These are phyloP conservation scores for Cardamine occulta DNA, from an alignment of 345 rosid genomes.

Conservation along the genomic window DNA sequence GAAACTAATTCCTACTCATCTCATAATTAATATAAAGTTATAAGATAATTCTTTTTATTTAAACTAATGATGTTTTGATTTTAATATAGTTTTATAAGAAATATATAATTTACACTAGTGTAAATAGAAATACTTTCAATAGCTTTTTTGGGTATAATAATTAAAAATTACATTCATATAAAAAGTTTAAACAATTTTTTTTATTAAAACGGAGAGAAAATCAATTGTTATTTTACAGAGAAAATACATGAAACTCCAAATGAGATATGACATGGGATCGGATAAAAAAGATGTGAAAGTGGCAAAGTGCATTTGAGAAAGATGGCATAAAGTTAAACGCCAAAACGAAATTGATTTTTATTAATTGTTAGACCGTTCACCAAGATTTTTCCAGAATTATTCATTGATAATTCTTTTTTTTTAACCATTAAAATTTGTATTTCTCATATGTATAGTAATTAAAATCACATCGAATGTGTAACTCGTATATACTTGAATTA, in stretches of 20 bases:
- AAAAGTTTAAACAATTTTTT: too few relatives aligned
- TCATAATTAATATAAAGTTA: too few relatives aligned
- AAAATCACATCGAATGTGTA: too few relatives aligned
- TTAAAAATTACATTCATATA: too few relatives aligned
- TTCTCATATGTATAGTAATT: neutral
- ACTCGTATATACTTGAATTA: neutral
- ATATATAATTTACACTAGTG: too few relatives aligned
- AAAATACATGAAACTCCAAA: neutral
- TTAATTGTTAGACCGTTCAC: neutral
- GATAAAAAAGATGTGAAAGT: neutral
- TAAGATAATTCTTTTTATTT: too few relatives aligned
- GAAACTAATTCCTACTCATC: too few relatives aligned
- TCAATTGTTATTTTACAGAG: neutral
- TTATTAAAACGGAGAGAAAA: neutral
- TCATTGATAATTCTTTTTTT: too few relatives aligned
- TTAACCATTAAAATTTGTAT: neutral
- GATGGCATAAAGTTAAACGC: neutral
- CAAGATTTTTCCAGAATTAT: neutral
- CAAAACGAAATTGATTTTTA: neutral
- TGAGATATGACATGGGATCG: neutral
- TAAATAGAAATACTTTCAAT: too few relatives aligned
- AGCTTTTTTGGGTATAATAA: too few relatives aligned
- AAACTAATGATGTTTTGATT: too few relatives aligned
- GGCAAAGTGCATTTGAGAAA: neutral
- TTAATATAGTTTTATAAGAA: too few relatives aligned